These are phyloP conservation scores for Apostasia shenzhenica DNA, from an alignment of 106 monocot genomes.

Conservation along the genomic window DNA sequence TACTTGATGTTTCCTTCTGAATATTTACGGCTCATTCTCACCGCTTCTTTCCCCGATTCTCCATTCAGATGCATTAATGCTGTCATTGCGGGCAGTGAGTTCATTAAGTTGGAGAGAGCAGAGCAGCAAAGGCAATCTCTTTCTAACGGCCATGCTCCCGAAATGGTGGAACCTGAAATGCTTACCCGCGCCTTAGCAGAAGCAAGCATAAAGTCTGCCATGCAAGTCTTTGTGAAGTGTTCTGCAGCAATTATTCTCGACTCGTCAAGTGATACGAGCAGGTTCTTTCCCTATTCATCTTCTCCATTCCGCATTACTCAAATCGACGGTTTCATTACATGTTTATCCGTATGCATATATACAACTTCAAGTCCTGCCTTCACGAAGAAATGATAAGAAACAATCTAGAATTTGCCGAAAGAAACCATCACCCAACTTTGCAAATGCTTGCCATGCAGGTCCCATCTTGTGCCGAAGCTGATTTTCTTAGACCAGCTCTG, in stretches of 20 bases:
- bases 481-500: slow-evolving; percentile 94
- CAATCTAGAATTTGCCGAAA: too few species aligned
- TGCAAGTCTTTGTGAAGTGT: slow-evolving; percentile 80
- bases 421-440: too few species aligned
- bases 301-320: too few species aligned
- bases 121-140: slow-evolving; percentile 48
- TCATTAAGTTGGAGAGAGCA: slow-evolving; percentile 46
- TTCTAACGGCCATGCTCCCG: slow-evolving; percentile 53
- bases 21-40: too few species aligned
- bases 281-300: slow-evolving; percentile 24
- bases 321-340: too few species aligned
- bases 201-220: slow-evolving; percentile 78
- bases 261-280: slow-evolving; percentile 63
- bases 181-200: slow-evolving; percentile 46
- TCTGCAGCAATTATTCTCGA: slow-evolving; percentile 66
- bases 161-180: slow-evolving; percentile 41
- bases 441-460: slow-evolving; percentile 27
- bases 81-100: slow-evolving; percentile 72
- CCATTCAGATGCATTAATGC: slow-evolving; percentile 73
- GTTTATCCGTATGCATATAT: too few species aligned
- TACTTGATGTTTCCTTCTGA: too few species aligned
- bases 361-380: too few species aligned
- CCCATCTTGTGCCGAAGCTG: slow-evolving; percentile 62
- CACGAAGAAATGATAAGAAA: too few species aligned
- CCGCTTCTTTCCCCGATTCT: neutral